These are phyloP conservation scores for Sphagnum tenellum DNA, from an alignment of 225 moss, liverwort and hornwort species.

Conservation along the genomic window DNA sequence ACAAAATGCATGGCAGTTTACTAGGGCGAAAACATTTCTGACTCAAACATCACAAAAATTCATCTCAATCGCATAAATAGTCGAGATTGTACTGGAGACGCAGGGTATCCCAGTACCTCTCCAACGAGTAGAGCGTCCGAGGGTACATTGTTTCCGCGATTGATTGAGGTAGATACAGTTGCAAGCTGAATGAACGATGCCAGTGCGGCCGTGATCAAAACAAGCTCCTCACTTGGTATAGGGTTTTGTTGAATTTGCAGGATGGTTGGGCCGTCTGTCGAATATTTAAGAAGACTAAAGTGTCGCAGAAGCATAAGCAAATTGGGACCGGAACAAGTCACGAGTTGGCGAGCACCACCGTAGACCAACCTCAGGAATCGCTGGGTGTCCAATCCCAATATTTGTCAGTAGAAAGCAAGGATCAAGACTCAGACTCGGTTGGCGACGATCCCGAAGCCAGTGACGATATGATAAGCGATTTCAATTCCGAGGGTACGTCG, in stretches of 20 bases:
- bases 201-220: too few relatives aligned
- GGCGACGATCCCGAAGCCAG: too few relatives aligned
- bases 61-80: too few relatives aligned
- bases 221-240: too few relatives aligned
- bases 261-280: conserved; percentile 34
- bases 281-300: conserved; percentile 22
- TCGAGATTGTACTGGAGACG: too few relatives aligned
- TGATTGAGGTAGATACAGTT: background rate
- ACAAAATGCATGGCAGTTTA: background rate
- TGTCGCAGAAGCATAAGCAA: background rate
- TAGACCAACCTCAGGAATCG: background rate
- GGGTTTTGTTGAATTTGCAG: background rate
- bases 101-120: background rate
- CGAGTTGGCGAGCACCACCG: too few relatives aligned
- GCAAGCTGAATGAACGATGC: background rate
- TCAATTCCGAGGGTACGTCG: too few relatives aligned
- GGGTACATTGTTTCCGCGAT: background rate
- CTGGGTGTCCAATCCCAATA: background rate
- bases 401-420: background rate
- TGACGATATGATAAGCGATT: too few relatives aligned
- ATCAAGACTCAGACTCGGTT: background rate
- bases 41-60: background rate
- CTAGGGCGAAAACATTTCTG: background rate
- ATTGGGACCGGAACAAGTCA: too few relatives aligned
- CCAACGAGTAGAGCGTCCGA: background rate